Base-by-base conservation (phyloP, 202 grass and related monocot genomes). In the Setaria italica region DNA sequence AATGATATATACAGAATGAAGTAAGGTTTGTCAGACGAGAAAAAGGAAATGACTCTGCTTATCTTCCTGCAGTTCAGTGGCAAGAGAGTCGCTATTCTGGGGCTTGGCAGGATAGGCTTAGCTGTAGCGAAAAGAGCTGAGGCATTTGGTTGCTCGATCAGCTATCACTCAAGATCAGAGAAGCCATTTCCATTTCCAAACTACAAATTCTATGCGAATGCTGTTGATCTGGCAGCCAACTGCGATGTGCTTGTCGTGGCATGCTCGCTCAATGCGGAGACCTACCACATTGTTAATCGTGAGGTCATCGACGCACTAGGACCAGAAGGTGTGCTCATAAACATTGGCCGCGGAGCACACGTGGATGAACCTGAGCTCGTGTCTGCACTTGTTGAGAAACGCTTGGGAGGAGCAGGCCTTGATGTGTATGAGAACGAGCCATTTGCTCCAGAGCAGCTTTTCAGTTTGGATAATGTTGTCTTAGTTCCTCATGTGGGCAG, bases 21-120 rank as follows among this genome's bases (percentile, higher is more conserved):
- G 39, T 34, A 49, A 58, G 6, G 6, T 20, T 53, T 67, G 48
- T 57, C 70, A 69, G 59, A 25, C 41, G 2, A n/a, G 34, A 41
- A 21, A 77, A 41, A 13, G 67, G 32, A 69, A 64, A 77, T 70
- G 47, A 77, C 79, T 75, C 59, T 71, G 72, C 3, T 78, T 91
- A 32, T 71, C 73, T 87, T 57, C 67, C 64, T 88, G 90, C 87
- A 95, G 96, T 95, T 99, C 84, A 92, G 88, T 85, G 96, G 96
- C 34, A 99, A 99, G 82, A 92, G 78, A 87, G 84, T 99, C 73
- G 96, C 76, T 66, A 92, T 99, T 82, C 85, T 99, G 25, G 96
- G 96, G 25, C 91, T 99, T 81, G 96, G 96, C 37, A 88, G 93
- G 86, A 99, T 99, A 53, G 96, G 96, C 43, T 88, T 91, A 87